These are phyloP conservation scores for Metschnikowia orientalis DNA, from an alignment of 805 yeast species.

Conservation along the genomic window DNA sequence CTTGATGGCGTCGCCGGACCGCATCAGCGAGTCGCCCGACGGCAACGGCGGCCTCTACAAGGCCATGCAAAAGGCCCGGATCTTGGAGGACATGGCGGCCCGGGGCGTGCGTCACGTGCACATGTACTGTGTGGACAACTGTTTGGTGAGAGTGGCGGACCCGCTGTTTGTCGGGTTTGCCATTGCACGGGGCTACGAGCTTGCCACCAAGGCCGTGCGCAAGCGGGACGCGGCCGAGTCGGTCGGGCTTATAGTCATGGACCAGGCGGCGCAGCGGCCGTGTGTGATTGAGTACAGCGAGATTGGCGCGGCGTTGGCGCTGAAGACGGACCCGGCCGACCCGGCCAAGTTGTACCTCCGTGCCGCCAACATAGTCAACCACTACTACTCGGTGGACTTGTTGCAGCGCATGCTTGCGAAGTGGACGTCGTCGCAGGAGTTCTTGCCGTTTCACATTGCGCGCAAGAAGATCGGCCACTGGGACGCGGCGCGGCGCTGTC, in stretches of 20 bases:
- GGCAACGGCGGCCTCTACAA: conserved; percentile 97
- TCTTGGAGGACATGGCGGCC: conserved; percentile 60
- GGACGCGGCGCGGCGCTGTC: conserved; percentile 43
- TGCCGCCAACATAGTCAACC: conserved; percentile 97
- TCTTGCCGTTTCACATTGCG: conserved; percentile 92
- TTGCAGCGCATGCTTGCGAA: conserved; percentile 52
- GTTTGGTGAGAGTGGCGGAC: conserved; percentile 87
- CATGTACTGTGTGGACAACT: conserved; percentile 96
- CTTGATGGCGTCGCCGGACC: conserved; percentile 51
- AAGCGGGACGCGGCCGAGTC: conserved; percentile 83
- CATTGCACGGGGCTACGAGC: conserved; percentile 55
- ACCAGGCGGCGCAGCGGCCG: conserved; percentile 54
- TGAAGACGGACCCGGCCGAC: conserved; percentile 56
- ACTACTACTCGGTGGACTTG: conserved; percentile 83
- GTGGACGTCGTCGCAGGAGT: conserved; percentile 65
- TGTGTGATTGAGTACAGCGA: conserved; percentile 95
- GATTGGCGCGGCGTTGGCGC: conserved; percentile 69
- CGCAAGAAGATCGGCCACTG: conserved; percentile 74
- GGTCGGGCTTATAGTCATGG: conserved; percentile 87
- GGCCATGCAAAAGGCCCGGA: conserved; percentile 62
- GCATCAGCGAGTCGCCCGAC: conserved; percentile 84
- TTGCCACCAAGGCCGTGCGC: conserved; percentile 93
- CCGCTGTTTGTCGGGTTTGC: conserved; percentile 88
- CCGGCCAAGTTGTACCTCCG: conserved; percentile 57
- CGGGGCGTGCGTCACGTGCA: conserved; percentile 85